Evolutionary conservation across 768 basidiomycete species (phyloP), one percentile per base, ranked within the genome.

Genomic region (Trametes coccinea): DNA sequence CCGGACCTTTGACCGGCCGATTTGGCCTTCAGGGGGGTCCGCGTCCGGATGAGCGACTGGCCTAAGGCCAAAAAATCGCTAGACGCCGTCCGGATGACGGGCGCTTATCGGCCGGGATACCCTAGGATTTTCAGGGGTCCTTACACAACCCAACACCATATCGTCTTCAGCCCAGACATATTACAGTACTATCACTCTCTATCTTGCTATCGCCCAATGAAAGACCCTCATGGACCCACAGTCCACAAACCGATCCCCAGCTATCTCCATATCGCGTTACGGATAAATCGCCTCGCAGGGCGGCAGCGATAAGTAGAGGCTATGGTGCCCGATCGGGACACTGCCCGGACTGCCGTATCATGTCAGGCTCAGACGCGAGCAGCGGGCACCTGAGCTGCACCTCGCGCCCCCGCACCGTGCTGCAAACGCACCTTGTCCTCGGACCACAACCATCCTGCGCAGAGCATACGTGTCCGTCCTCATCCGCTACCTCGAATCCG

Each of bases 311-410:
- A 51, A 51, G 50, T 51, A 37, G 11, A 37, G 34, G 34, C 11
- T 49, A 52, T 52, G 59, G 17, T 31, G 33, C 51, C 54, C 43
- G 43, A 44, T 59, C 58, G 48, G 58, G 49, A 45, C 50, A 16
- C 59, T 48, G 54, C 16, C 54, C 54, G 54, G 33, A 34, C 31
- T 45, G 54, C 54, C 54, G 54, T 53, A 56, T 61, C 53, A 56
- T 49, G 46, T 34, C 60, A 53, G 45, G 45, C 52, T 46, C 40
- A 22, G 58, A 46, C 33, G 22, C 51, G 33, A 52, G 41, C 58
- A 29, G 39, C 40, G n/a, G 29, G 49, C 59, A 53, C 51, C 52
- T 50, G 53, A 16, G 31, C 53, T 31, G 40, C 11, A 43, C 17
- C 59, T 16, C 52, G 51, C 43, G 30, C 45, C 51, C 43, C 34